Evolutionary conservation across 768 basidiomycete genomes (phyloP).

Genomic region (Lanmaoa rubissima): DNA sequence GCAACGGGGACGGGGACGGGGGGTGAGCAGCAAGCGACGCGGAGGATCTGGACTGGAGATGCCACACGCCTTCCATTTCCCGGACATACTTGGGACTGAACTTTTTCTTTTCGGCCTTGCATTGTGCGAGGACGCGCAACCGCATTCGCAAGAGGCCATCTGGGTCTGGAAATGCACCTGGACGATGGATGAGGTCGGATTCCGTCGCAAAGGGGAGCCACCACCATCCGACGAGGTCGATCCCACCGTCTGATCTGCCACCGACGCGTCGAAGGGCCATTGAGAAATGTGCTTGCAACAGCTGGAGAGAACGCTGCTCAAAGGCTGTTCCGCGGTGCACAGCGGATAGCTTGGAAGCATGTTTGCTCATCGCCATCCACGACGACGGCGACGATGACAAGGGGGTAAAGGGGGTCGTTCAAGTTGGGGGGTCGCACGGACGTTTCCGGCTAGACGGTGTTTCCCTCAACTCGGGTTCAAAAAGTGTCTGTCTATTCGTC

Average conservation of each 20-base stretch:
- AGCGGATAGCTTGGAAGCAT: slow-evolving; percentile 37
- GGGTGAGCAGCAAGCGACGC: background rate
- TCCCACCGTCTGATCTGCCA: slow-evolving; percentile 85
- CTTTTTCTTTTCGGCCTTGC: slow-evolving; percentile 88
- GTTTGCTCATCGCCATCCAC: background rate
- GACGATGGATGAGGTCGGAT: too few relatives aligned
- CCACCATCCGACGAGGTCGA: slow-evolving; percentile 94
- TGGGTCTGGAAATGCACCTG: slow-evolving; percentile 14
- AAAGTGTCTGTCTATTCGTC: background rate
- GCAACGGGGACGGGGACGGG: background rate
- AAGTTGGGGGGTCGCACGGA: slow-evolving; percentile 23
- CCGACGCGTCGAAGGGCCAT: slow-evolving; percentile 82
- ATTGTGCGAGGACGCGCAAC: slow-evolving; percentile 80
- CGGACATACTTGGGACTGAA: slow-evolving; percentile 77
- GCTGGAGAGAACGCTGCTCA: slow-evolving; percentile 61
- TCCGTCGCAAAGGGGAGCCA: slow-evolving; percentile 56
- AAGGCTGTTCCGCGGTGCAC: slow-evolving; percentile 73
- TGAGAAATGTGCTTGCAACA: slow-evolving; percentile 64
- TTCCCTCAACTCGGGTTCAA: background rate
- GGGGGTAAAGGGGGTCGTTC: slow-evolving; percentile 4
- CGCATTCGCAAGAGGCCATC: slow-evolving; percentile 40
- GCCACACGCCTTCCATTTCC: slow-evolving; percentile 88
- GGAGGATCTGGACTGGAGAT: slow-evolving; percentile 27
- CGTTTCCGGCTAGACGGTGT: slow-evolving; percentile 13
- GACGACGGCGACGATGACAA: background rate